Evolutionary conservation across 2,329 filamentous ascomycete species (phyloP).

Genomic region (Aureobasidium vineae): DNA sequence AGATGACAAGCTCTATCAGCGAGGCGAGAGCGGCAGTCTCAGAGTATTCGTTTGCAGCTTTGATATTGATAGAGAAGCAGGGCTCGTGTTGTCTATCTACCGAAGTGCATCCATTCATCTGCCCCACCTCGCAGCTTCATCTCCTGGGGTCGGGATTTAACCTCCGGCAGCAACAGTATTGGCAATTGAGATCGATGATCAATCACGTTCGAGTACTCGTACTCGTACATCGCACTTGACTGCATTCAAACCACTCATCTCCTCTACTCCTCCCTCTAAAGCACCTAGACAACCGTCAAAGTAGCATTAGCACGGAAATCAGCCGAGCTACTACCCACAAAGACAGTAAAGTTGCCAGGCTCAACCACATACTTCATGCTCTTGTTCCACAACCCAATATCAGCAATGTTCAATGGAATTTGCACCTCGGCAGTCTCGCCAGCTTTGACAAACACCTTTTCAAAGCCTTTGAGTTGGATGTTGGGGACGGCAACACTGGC

Average conservation of each 20-base stretch:
- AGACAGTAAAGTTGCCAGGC: constrained; percentile 63
- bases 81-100: not conserved
- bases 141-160: not conserved
- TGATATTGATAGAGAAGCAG: not conserved
- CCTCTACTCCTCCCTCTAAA: no score
- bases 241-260: not conserved
- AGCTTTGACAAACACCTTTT: constrained; percentile 61
- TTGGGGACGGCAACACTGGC: constrained; percentile 64
- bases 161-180: not conserved
- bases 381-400: constrained; percentile 57
- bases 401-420: constrained; percentile 52
- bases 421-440: constrained; percentile 57
- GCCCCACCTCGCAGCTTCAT: not conserved
- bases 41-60: not conserved
- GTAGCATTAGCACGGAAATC: constrained; percentile 58
- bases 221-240: not conserved
- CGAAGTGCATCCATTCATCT: not conserved
- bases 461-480: constrained; percentile 63
- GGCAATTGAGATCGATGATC: not conserved
- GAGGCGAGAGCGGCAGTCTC: not conserved
- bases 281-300: constrained; percentile 50
- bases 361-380: constrained; percentile 72
- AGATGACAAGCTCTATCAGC: not conserved
- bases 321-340: constrained; percentile 59
- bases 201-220: not conserved